Base-by-base conservation (phyloP, 176 grass and related monocot genomes). In the Ensete ventricosum region DNA sequence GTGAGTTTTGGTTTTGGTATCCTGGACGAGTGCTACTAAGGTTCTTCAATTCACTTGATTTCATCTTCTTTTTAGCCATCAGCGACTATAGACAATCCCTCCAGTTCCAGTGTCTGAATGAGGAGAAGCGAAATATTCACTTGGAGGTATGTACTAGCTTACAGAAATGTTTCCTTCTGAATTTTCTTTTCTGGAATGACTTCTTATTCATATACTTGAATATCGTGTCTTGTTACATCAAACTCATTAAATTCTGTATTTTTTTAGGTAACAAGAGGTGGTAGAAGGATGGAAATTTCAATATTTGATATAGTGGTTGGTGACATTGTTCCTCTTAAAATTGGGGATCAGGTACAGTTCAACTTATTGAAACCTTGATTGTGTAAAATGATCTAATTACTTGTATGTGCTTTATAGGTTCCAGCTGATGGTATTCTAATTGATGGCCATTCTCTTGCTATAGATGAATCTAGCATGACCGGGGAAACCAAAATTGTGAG, bases 391-490 rank as follows among this genome's bases (percentile, higher is more conserved):
- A 74, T 85, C 78, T 78, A 16, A 23, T 78, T 90, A 83, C 48
- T 27, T 72, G 43, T 34, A 62, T 79, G 80, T 26, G 51, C 76
- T 81, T 20, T 74, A 67, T 55, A 98, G 95, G 95, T 98, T 75
- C 90, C 95, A 80, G 88, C 90, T 71, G 95, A 99, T 86, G 95
- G 95, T 71, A 70, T 99, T 66, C 55, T 98, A 73, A 88, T 99
- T 81, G 84, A 88, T 84, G 95, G 90, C 9, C 90, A 94, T 87
- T 94, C 90, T 94, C 95, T 98, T 76, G 79, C 90, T 80, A 91
- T 98, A 60, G 95, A 98, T 76, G 90, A 98, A 93, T 98, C 88
- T 82, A 93, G 95, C 73, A 98, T 91, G 95, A 98, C 95, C 20
- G 95, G 95, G 14, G 88, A 98, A 83, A 64, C 95, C 64, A 91